phyloP scores from a whole-genome alignment of 805 yeast species.

The Metschnikowia sp. region DNA sequence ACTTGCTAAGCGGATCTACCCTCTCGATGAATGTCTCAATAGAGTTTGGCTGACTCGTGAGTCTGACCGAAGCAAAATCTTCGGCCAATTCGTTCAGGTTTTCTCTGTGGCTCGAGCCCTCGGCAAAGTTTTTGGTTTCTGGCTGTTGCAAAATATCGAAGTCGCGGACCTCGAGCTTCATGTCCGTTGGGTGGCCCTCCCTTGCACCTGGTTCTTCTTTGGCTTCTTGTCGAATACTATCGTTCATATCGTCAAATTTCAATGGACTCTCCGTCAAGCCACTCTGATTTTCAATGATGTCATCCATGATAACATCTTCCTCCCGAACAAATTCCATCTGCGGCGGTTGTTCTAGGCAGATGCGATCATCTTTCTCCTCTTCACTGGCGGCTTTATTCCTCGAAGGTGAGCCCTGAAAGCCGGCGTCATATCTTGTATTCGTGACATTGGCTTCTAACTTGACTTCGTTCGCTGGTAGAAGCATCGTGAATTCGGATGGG shows the following conservation, averaged over 20 bases:
- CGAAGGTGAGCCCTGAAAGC: background rate
- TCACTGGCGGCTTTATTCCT: background rate
- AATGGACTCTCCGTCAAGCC: background rate
- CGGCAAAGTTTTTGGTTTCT: background rate
- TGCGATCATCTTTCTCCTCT: background rate
- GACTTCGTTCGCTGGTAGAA: conserved; percentile 20
- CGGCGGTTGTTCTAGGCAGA: conserved; percentile 3
- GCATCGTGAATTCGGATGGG: conserved; percentile 33
- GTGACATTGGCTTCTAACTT: background rate
- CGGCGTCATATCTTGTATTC: background rate
- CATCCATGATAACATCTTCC: conserved; percentile 7
- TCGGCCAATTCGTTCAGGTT: conserved; percentile 14
- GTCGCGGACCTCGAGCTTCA: conserved; percentile 4
- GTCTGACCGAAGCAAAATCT: conserved; percentile 19
- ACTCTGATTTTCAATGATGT: background rate
- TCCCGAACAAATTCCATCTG: conserved; percentile 3
- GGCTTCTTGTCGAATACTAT: background rate
- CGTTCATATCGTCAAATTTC: background rate
- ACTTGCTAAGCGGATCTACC: conserved; percentile 39
- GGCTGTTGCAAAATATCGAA: conserved; percentile 2
- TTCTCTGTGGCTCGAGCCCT: background rate
- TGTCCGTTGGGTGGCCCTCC: background rate
- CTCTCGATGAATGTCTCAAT: conserved; percentile 37
- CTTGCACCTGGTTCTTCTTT: background rate
- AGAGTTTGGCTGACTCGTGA: conserved; percentile 17